These are phyloP conservation scores for Fusarium nurragi DNA, from an alignment of 2,329 filamentous ascomycete species.

Conservation along the genomic window DNA sequence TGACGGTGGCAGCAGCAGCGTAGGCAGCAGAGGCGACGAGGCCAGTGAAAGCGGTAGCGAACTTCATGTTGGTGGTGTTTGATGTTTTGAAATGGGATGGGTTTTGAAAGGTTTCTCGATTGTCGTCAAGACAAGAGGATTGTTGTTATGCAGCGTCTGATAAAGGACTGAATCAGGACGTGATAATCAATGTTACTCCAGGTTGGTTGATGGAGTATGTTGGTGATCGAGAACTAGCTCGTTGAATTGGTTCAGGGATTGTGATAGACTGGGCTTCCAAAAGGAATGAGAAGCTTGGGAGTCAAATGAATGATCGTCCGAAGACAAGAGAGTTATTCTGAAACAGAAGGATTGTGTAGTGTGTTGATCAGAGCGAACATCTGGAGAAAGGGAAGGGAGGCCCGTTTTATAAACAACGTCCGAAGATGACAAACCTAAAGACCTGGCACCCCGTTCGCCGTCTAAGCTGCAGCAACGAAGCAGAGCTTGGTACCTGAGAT, in stretches of 20 bases:
- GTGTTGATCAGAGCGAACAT: conserved; percentile 25
- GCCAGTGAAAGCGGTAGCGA: conserved; percentile 57
- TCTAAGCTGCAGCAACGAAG: background rate
- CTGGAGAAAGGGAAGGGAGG: conserved; percentile 34
- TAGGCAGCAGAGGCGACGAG: conserved; percentile 55
- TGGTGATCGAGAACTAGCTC: conserved; percentile 44
- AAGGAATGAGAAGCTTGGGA: conserved; percentile 47
- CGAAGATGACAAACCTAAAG: conserved; percentile 18
- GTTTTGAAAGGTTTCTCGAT: conserved; percentile 25
- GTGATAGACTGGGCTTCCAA: conserved; percentile 44
- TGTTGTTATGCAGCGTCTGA: conserved; percentile 32
- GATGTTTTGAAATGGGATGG: conserved; percentile 17
- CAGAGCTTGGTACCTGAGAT: conserved; percentile 24
- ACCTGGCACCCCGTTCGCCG: conserved; percentile 2
- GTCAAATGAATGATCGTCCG: conserved; percentile 46
- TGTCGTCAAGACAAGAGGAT: conserved; percentile 44
- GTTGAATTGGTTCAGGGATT: conserved; percentile 36
- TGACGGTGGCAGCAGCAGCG: conserved; percentile 60
- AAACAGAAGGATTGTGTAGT: conserved; percentile 41
- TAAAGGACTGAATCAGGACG: conserved; percentile 40
- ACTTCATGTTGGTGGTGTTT: conserved; percentile 61
- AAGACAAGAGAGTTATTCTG: conserved; percentile 39
- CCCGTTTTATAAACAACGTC: conserved; percentile 45
- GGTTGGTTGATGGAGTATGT: conserved; percentile 16
- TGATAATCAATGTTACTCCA: conserved; percentile 21